Evolutionary conservation across 106 monocot species (phyloP), one percentile per base, ranked within the genome.

Genomic region (Acanthochlamys bracteata): DNA sequence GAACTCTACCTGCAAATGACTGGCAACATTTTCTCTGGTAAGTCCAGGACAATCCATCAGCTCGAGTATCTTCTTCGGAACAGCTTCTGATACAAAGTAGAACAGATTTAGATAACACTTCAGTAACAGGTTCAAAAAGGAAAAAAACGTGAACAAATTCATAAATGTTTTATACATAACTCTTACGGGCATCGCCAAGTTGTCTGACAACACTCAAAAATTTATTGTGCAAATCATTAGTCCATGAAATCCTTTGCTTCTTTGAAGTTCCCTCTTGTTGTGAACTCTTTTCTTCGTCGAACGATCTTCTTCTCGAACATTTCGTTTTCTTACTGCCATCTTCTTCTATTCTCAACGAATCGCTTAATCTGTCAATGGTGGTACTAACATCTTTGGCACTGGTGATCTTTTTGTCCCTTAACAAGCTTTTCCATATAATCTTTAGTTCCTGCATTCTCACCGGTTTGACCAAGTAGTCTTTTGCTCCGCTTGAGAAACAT

Each of bases 1-100:
- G n/a, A n/a, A n/a, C n/a, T n/a, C n/a, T 80, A 59, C 89, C 80
- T 90, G 89, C 46, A 90, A 69, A 74, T 90, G 89, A 56, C 89
- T 90, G 15, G 89, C 89, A 47, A 90, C 89, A 75, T 90, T 90
- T 70, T 90, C 89, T 66, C 85, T 77, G 3, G 89, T 86, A 24
- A 90, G 89, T 67, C 71, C 78, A 2, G 85, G 82, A 58, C 82
- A 85, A 64, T 80, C 82, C 89, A 90, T 90, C 14, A 90, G 74
- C 49, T 90, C 89, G 16, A 90, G 86, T 77, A 90, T 86, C 54
- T 77, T 85, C 77, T 90, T 90, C 13, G 89, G 85, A n/a, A 90
- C 86, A 67, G 86, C 86, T 65, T 90, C 89, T 90, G 83, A 53
- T 70, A 60, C 61, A 74, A 42, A n/a, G n/a, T n/a, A n/a, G n/a